Base-by-base conservation (phyloP, 2,329 filamentous ascomycete species). In the Colletotrichum kahawae region DNA sequence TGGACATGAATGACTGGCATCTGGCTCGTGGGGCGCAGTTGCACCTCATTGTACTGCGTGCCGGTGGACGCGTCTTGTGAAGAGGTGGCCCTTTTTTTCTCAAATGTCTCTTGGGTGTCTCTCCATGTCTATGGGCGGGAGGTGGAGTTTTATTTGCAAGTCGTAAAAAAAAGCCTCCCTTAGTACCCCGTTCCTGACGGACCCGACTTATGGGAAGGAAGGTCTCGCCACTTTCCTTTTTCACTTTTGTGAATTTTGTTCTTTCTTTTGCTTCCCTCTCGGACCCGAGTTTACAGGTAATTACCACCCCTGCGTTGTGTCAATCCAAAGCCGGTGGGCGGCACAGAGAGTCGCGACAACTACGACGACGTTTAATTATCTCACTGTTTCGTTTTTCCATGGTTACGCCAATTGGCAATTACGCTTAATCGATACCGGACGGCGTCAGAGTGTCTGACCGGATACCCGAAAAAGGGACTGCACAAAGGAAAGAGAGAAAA, bases 161-260 rank as follows among this genome's bases (percentile, higher is more conserved):
- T 68, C 33, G 69, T 68, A 54, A 65, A 73, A 33, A 33, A 66
- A 75, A 38, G 73, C 48, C 73, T 73, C 73, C 68, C 70, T 75
- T 75, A n/a, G 34, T 21, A 60, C 31, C 34, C 48, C 34, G 67
- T 71, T 63, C 72, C 38, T 62, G n/a, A 4, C 18, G 70, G 63
- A 62, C 56, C 59, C 34, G 69, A 75, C 73, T 38, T 59, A 71
- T 73, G 63, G 73, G 69, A 64, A 59, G 57, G 48, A 29, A 64
- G 13, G 70, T 75, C 73, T 75, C 33, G 73, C 73, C 73, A 68
- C 70, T 60, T 48, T 68, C n/a, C 51, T 43, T 54, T 29, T 29
- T 57, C 16, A 24, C 18, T 68, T 75, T 36, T 31, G 67, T 57
- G 29, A n/a, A 31, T 71, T 51, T 24, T 48, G 14, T 54, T 36